phyloP scores from a whole-genome alignment of 306 rosid genomes.

The Begonia peltatifolia region DNA sequence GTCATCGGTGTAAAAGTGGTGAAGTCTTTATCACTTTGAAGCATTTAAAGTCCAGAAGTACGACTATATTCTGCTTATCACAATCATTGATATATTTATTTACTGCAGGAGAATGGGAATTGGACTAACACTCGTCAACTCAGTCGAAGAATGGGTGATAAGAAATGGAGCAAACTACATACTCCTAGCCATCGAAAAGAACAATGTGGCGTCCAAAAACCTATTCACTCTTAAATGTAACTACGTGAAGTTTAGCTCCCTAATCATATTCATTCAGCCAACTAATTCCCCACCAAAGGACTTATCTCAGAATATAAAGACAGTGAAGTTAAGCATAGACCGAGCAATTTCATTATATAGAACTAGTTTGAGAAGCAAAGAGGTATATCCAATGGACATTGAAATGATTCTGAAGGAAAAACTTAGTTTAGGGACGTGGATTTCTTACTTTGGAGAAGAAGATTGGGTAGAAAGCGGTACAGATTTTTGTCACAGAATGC shows the following conservation, averaged over 20 bases:
- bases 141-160: slow-evolving; percentile 60
- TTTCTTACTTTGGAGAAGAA: slow-evolving; percentile 40
- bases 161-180: slow-evolving; percentile 56
- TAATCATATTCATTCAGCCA: slow-evolving; percentile 42
- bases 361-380: slow-evolving; percentile 29
- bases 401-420: slow-evolving; percentile 52
- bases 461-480: slow-evolving; percentile 21
- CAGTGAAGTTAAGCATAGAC: slow-evolving; percentile 34
- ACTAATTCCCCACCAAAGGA: slow-evolving; percentile 19
- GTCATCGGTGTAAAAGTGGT: no score
- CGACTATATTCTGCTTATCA: no score
- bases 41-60: no score
- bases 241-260: slow-evolving; percentile 40
- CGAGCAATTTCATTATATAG: slow-evolving; percentile 42
- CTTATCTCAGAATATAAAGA: slow-evolving; percentile 26
- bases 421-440: slow-evolving; percentile 59
- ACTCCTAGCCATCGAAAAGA: slow-evolving; percentile 46
- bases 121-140: slow-evolving; percentile 41
- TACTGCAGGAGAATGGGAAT: slow-evolving; percentile 30
- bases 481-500: slow-evolving; percentile 15
- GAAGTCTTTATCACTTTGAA: no score
- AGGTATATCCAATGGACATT: slow-evolving; percentile 41
- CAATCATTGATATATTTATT: background rate
- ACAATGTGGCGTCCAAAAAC: slow-evolving; percentile 38
- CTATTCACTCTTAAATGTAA: slow-evolving; percentile 54